Evolutionary conservation across 345 rosid genomes (phyloP).

Genomic region (Populus ilicifolia): DNA sequence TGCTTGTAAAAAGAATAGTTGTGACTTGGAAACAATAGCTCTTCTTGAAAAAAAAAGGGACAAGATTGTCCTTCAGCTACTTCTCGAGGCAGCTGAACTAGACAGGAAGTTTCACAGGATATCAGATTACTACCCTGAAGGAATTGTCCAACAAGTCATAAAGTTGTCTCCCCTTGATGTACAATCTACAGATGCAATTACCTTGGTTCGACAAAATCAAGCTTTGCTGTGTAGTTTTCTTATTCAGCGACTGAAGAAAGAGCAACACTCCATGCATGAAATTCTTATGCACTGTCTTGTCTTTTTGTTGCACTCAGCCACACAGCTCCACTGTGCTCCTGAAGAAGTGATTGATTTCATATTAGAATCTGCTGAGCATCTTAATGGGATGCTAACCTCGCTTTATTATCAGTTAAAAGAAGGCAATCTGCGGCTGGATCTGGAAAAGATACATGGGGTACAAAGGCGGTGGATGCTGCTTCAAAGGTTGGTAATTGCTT

Average conservation of each 20-base stretch:
- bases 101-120: slow-evolving; percentile 46
- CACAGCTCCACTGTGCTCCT: slow-evolving; percentile 56
- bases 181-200: slow-evolving; percentile 60
- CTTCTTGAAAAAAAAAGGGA: slow-evolving; percentile 65
- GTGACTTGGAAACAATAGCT: slow-evolving; percentile 42
- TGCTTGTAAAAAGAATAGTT: slow-evolving; percentile 26
- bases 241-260: slow-evolving; percentile 50
- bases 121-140: slow-evolving; percentile 34
- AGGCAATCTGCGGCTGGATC: slow-evolving; percentile 40
- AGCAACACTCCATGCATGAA: slow-evolving; percentile 65
- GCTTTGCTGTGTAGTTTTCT: slow-evolving; percentile 58
- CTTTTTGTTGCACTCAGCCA: slow-evolving; percentile 64
- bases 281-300: slow-evolving; percentile 67
- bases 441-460: slow-evolving; percentile 37
- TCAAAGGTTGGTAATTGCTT: slow-evolving; percentile 65
- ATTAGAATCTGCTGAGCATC: slow-evolving; percentile 55
- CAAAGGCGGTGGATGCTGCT: slow-evolving; percentile 65
- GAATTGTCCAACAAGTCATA: slow-evolving; percentile 41
- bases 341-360: slow-evolving; percentile 57
- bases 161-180: slow-evolving; percentile 50
- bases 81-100: slow-evolving; percentile 71
- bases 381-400: slow-evolving; percentile 49
- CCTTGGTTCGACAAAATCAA: slow-evolving; percentile 78
- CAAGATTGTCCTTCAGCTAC: slow-evolving; percentile 58
- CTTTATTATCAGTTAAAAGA: slow-evolving; percentile 44